Base-by-base conservation (phyloP, 371 early-diverging fungal genomes). In the Syncephalastrum sp. region DNA sequence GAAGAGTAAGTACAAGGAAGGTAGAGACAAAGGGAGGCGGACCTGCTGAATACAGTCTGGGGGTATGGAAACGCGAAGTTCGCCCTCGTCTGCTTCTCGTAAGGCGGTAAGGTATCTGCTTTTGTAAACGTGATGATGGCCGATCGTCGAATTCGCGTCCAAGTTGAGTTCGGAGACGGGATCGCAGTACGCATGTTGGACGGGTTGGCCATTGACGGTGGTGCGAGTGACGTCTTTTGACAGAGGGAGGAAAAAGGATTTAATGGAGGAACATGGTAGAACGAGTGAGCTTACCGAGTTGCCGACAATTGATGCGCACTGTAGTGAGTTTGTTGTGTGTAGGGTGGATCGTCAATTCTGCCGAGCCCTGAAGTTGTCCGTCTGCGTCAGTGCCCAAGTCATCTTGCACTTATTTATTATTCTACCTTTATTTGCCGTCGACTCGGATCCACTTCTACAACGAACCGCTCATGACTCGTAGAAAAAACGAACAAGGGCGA, bases 61-160 rank as follows among this genome's bases (percentile, higher is more conserved):
- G 1, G 91, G 91, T 44, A 92, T 61, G 24, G 62, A 61, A 10
- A 91, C 77, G 13, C 65, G 64, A 24, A 92, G 61, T 50, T 91
- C 91, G 3, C 91, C 90, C 44, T 83, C 83, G 50, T 89, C 89
- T 13, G 76, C 74, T 42, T 81, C 83, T 49, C 84, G 69, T 42
- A 85, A 65, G 1, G 86, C 84, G 60, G 68, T 74, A 4, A 82
- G 63, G 67, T 84, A 84, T 58, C 72, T 68, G 19, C 82, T 79
- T 50, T 83, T 79, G 43, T 85, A 81, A 7, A 82, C 83, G 41
- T 70, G 82, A 47, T 88, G 85, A 51, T 87, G 80, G 17, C 71
- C 69, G 52, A 82, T 77, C n/a, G 78, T 72, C 43, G 80, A 73
- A 48, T 77, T 75, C 43, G 73, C 59, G 15, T 77, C 70, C 8